These are phyloP conservation scores for Geotrichum ghanense DNA, from an alignment of 805 yeast genomes.

Conservation along the genomic window DNA sequence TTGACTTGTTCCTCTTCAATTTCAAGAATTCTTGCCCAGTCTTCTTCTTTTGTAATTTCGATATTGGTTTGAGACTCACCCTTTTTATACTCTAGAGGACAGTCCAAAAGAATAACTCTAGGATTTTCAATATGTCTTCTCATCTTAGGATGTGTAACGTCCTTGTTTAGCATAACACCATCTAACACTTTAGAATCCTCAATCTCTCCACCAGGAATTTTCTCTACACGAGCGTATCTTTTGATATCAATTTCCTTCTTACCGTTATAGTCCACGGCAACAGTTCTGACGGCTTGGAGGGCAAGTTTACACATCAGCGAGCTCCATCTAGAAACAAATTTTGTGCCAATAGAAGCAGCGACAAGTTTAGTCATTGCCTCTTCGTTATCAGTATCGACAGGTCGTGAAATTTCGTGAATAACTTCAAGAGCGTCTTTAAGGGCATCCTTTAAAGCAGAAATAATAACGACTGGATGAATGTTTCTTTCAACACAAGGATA, in stretches of 20 bases:
- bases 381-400: constrained; percentile 77
- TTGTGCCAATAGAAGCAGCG: constrained; percentile 89
- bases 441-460: constrained; percentile 88
- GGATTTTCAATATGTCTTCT: constrained; percentile 82
- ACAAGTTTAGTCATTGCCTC: constrained; percentile 78
- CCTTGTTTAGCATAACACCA: constrained; percentile 90
- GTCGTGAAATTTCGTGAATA: constrained; percentile 69
- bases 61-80: constrained; percentile 98
- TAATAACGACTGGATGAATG: constrained; percentile 93
- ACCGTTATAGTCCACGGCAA: constrained; percentile 44
- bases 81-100: constrained; percentile 96
- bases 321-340: constrained; percentile 86
- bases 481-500: constrained; percentile 86
- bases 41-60: constrained; percentile 91
- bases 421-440: constrained; percentile 81
- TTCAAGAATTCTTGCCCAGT: constrained; percentile 89
- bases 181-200: constrained; percentile 78
- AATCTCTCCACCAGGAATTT: constrained; percentile 96
- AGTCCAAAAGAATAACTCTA: constrained; percentile 76
- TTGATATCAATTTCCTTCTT: constrained; percentile 78
- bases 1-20: constrained; percentile 97
- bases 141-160: constrained; percentile 99
- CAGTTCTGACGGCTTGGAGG: constrained; percentile 77
- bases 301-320: constrained; percentile 84
- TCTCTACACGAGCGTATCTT: constrained; percentile 87